These are phyloP conservation scores for Sporothrix schenckii DNA, from an alignment of 2,329 filamentous ascomycete genomes.

Conservation along the genomic window DNA sequence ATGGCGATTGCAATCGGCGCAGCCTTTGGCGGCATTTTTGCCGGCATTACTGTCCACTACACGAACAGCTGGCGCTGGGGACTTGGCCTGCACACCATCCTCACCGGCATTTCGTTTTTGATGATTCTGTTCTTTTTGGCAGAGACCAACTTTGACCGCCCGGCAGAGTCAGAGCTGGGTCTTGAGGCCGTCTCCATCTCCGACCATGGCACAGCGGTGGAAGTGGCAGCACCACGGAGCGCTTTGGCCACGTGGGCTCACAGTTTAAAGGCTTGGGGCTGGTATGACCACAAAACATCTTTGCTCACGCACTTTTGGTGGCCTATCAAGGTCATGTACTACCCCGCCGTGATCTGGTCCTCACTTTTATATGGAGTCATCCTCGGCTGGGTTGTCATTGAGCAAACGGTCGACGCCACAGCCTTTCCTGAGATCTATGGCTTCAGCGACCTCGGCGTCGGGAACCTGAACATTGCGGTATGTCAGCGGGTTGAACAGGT, in stretches of 20 bases:
- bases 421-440: slow-evolving; percentile 15
- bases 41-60: slow-evolving; percentile 7
- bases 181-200: slow-evolving; percentile 8
- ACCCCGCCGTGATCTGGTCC: slow-evolving; percentile 18
- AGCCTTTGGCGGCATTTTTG: slow-evolving; percentile 12
- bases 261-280: background rate
- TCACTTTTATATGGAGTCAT: slow-evolving; percentile 10
- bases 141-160: slow-evolving; percentile 17
- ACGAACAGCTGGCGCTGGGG: slow-evolving; percentile 13
- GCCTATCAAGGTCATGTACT: slow-evolving; percentile 14
- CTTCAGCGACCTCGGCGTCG: slow-evolving; percentile 8
- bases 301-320: background rate
- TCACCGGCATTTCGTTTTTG: slow-evolving; percentile 8
- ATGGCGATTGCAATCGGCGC: slow-evolving; percentile 7
- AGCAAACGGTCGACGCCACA: slow-evolving; percentile 10
- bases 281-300: slow-evolving; percentile 18
- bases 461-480: slow-evolving; percentile 10
- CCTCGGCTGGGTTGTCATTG: slow-evolving; percentile 17
- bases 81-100: slow-evolving; percentile 15
- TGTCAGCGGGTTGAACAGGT: background rate
- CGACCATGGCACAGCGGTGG: background rate
- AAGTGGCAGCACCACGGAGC: background rate
- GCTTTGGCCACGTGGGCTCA: background rate
- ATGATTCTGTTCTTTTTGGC: slow-evolving; percentile 12
- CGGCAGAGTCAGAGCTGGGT: slow-evolving; percentile 2